A percentile compares a stretch with the other conserved stretches of the same genome.
phyloP scores from a whole-genome alignment of 2,329 filamentous ascomycete genomes.

The Botrytis squamosa region DNA sequence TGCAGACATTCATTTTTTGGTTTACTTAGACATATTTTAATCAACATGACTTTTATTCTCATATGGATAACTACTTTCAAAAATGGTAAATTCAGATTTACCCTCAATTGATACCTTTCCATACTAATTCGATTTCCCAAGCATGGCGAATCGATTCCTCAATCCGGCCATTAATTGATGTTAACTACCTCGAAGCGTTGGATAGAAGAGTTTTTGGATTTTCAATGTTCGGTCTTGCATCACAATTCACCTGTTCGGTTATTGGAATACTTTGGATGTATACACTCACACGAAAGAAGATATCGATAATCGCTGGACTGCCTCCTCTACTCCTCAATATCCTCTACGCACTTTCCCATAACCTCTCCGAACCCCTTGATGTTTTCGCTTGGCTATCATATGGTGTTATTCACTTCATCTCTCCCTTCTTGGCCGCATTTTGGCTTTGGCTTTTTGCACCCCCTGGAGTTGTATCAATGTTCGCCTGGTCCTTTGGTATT shows the following conservation, averaged over 20 bases:
- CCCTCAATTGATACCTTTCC: not conserved
- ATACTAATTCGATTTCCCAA: slow-evolving; percentile 11
- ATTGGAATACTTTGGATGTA: slow-evolving; percentile 35
- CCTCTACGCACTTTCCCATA: slow-evolving; percentile 80
- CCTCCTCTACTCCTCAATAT: slow-evolving; percentile 59
- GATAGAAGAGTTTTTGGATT: slow-evolving; percentile 34
- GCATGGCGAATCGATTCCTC: slow-evolving; percentile 35
- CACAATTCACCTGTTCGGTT: slow-evolving; percentile 29
- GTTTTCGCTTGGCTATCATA: slow-evolving; percentile 75
- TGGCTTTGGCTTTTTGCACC: slow-evolving; percentile 86
- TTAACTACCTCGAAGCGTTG: slow-evolving; percentile 32
- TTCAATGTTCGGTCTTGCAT: slow-evolving; percentile 27
- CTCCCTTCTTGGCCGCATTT: slow-evolving; percentile 72
- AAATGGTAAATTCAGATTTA: slow-evolving; percentile 29
- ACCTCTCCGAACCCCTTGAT: slow-evolving; percentile 40
- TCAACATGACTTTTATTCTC: slow-evolving; percentile 36
- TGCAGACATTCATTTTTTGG: slow-evolving; percentile 35
- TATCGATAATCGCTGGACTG: slow-evolving; percentile 32
- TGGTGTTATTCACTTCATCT: slow-evolving; percentile 83
- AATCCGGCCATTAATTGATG: slow-evolving; percentile 33
- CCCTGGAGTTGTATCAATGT: slow-evolving; percentile 78
- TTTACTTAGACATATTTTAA: slow-evolving; percentile 34
- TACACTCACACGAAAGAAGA: slow-evolving; percentile 32
- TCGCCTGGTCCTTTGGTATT: slow-evolving; percentile 84
- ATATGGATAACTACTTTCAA: slow-evolving; percentile 38